Conservation (phyloP, 306 rosid genomes). For the Fragaria iinumae region DNA sequence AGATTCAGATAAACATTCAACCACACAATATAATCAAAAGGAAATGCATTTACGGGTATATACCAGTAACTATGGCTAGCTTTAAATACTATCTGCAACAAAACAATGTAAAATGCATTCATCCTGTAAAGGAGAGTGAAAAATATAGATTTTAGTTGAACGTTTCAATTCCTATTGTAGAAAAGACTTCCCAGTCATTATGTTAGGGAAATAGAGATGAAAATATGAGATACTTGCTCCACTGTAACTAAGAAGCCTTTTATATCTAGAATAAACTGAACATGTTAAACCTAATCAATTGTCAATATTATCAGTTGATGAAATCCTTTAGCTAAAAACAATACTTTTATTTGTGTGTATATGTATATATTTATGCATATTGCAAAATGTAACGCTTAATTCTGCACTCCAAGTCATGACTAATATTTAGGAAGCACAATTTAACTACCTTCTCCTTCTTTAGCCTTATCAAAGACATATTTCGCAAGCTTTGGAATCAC, state of each 20-base stretch:
- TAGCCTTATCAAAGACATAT: constrained; percentile 85
- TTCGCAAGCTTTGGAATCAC: constrained; percentile 98
- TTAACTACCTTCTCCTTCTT: constrained; percentile 60
- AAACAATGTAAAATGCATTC: neutral
- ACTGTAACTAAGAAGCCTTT: neutral
- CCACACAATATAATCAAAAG: constrained; percentile 1
- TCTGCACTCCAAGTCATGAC: neutral
- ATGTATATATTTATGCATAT: neutral
- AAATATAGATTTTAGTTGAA: neutral
- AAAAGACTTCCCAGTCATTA: neutral
- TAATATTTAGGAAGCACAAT: constrained; percentile 1
- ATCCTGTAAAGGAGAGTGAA: neutral
- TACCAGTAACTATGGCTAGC: neutral
- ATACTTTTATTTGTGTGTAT: neutral
- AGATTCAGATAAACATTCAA: neutral
- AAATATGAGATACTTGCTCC: neutral
- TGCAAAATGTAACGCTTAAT: neutral
- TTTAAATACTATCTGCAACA: neutral
- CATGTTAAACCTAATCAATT: neutral
- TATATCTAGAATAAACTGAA: neutral
- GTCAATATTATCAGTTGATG: neutral
- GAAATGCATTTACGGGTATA: constrained; percentile 7
- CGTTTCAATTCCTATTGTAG: neutral
- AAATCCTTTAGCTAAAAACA: neutral
- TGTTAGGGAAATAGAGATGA: no score